phyloP scores from a whole-genome alignment of 1,284 basidiomycete genomes.

The Cutaneotrichosporon sp. region DNA sequence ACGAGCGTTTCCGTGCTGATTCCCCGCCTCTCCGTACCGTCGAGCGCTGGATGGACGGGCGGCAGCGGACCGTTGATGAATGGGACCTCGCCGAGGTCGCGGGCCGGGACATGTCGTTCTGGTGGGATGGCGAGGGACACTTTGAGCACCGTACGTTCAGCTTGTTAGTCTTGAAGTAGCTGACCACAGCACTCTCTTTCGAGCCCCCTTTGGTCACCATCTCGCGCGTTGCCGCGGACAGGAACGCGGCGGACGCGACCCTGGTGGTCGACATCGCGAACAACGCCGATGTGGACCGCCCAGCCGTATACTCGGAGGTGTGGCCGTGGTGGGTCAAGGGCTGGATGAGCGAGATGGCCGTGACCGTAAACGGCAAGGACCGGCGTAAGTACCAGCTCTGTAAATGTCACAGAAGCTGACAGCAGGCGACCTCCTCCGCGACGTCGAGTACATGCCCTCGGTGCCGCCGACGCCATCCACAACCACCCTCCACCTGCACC shows the following conservation, averaged over 20 bases:
- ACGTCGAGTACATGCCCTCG: slow-evolving; percentile 68
- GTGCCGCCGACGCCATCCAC: slow-evolving; percentile 65
- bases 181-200: slow-evolving; percentile 27
- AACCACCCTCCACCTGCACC: slow-evolving; percentile 69
- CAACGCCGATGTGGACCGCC: slow-evolving; percentile 58
- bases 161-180: background rate
- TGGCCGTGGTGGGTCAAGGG: slow-evolving; percentile 92
- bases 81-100: slow-evolving; percentile 36
- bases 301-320: slow-evolving; percentile 79
- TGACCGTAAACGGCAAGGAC: slow-evolving; percentile 47
- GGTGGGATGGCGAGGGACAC: slow-evolving; percentile 54
- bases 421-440: slow-evolving; percentile 62
- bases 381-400: slow-evolving; percentile 10
- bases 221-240: slow-evolving; percentile 70
- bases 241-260: slow-evolving; percentile 72
- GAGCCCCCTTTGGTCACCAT: slow-evolving; percentile 62
- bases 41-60: slow-evolving; percentile 40
- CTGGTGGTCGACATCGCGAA: slow-evolving; percentile 74
- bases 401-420: too few relatives aligned
- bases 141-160: slow-evolving; percentile 52
- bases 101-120: slow-evolving; percentile 43
- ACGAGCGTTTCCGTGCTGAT: background rate
- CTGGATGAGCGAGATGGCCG: slow-evolving; percentile 76
- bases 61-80: slow-evolving; percentile 24
- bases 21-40: background rate